phyloP scores from a whole-genome alignment of 208 protist species.

The Wallacemonas sp. region DNA sequence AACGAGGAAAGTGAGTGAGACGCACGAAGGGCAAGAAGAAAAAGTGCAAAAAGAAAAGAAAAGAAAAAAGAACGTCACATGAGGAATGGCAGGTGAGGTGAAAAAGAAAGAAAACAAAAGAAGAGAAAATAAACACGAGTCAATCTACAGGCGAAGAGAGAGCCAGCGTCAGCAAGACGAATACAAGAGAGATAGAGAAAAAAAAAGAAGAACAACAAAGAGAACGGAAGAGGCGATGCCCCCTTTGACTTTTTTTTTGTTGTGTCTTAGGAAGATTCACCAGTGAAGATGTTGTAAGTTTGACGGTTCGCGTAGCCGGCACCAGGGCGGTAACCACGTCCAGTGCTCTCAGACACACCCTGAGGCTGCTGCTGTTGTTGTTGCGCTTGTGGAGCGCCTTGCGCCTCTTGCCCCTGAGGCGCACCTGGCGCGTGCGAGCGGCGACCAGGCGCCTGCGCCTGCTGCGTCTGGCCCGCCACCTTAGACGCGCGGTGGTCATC shows the following conservation, averaged over 20 bases:
- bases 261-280: slow-evolving; percentile 34
- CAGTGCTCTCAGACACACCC: slow-evolving; percentile 36
- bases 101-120: slow-evolving; percentile 2
- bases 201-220: slow-evolving; percentile 14
- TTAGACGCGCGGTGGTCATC: slow-evolving; percentile 27
- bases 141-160: background rate
- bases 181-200: background rate
- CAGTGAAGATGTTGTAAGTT: slow-evolving; percentile 89
- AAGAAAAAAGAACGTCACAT: too few relatives aligned
- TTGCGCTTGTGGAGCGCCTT: slow-evolving; percentile 17
- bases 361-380: slow-evolving; percentile 24
- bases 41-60: background rate
- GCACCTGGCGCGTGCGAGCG: slow-evolving; percentile 7
- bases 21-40: too few relatives aligned
- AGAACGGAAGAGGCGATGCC: background rate
- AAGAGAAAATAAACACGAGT: slow-evolving; percentile 11
- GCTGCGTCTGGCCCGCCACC: slow-evolving; percentile 7
- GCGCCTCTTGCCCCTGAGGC: background rate
- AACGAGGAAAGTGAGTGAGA: background rate
- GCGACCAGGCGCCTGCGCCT: slow-evolving; percentile 17
- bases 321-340: slow-evolving; percentile 63
- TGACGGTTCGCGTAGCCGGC: slow-evolving; percentile 77
- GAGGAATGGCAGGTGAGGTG: background rate
- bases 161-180: background rate
- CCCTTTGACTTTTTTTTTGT: background rate